These are phyloP conservation scores for Mycogone perniciosa DNA, from an alignment of 2,329 filamentous ascomycete genomes.

Conservation along the genomic window DNA sequence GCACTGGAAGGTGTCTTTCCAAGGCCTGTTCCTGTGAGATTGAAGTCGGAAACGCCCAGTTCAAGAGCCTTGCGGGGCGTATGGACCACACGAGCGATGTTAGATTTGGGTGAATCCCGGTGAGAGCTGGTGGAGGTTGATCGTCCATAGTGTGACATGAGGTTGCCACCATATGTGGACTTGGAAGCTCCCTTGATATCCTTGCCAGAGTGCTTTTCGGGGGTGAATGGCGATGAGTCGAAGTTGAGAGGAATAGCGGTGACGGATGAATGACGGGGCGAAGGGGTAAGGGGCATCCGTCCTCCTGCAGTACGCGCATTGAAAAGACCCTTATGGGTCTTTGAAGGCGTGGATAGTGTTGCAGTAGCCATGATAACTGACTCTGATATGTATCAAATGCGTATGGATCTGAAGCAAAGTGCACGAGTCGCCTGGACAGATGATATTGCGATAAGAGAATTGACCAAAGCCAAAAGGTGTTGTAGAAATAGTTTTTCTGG, in stretches of 20 bases:
- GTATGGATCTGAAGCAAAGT: constrained; percentile 4
- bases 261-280: constrained; percentile 61
- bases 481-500: neutral
- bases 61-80: constrained; percentile 80
- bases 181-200: constrained; percentile 52
- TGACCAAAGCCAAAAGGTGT: neutral
- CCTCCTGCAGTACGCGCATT: constrained; percentile 88
- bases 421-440: neutral
- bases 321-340: constrained; percentile 91
- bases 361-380: constrained; percentile 67
- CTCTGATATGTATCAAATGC: constrained; percentile 16
- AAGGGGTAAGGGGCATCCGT: constrained; percentile 90
- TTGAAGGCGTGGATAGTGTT: constrained; percentile 81
- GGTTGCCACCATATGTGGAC: constrained; percentile 74
- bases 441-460: neutral
- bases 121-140: constrained; percentile 55
- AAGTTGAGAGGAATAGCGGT: constrained; percentile 44
- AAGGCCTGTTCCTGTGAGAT: constrained; percentile 74
- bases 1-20: constrained; percentile 52
- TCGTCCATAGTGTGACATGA: constrained; percentile 72
- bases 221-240: constrained; percentile 71
- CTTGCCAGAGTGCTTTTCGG: constrained; percentile 51
- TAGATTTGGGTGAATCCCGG: constrained; percentile 91
- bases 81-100: constrained; percentile 70
- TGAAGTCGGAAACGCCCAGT: constrained; percentile 87